These are phyloP conservation scores for Myriosclerotinia curreyana DNA, from an alignment of 2,329 filamentous ascomycete species.

Conservation along the genomic window DNA sequence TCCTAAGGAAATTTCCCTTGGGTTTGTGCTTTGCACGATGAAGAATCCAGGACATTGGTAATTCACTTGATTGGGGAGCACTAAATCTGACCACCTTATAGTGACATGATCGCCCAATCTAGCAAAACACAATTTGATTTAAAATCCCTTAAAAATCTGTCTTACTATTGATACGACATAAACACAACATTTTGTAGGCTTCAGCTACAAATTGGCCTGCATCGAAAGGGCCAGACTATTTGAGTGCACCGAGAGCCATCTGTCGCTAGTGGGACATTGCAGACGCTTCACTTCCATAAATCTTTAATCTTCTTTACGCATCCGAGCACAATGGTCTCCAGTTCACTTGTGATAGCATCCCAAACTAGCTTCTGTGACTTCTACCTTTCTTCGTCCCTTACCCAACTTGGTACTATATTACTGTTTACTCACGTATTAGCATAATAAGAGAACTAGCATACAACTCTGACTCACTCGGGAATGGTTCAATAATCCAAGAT, in stretches of 20 bases:
- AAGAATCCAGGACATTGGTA: no score
- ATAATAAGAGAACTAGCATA: neutral
- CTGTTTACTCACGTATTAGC: constrained; percentile 1
- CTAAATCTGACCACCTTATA: no score
- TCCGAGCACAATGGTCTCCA: constrained; percentile 37
- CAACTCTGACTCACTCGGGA: constrained; percentile 22
- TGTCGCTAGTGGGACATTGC: neutral
- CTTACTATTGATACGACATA: no score
- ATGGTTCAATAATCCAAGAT: constrained; percentile 23
- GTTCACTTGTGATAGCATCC: constrained; percentile 34
- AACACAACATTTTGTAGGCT: no score
- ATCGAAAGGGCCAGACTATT: neutral
- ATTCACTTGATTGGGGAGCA: no score
- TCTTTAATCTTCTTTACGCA: constrained; percentile 32
- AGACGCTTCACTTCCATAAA: constrained; percentile 4
- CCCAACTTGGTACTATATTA: constrained; percentile 21
- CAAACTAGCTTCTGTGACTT: constrained; percentile 35
- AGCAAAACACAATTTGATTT: no score
- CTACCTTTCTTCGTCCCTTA: constrained; percentile 34
- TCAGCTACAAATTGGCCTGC: no score
- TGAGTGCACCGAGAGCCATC: neutral
- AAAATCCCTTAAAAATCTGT: no score
- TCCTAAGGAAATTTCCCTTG: no score
- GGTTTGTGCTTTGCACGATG: no score
- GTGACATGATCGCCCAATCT: no score